phyloP scores from a whole-genome alignment of 2,329 filamentous ascomycete genomes.

The Ophiostoma tasmaniense region DNA sequence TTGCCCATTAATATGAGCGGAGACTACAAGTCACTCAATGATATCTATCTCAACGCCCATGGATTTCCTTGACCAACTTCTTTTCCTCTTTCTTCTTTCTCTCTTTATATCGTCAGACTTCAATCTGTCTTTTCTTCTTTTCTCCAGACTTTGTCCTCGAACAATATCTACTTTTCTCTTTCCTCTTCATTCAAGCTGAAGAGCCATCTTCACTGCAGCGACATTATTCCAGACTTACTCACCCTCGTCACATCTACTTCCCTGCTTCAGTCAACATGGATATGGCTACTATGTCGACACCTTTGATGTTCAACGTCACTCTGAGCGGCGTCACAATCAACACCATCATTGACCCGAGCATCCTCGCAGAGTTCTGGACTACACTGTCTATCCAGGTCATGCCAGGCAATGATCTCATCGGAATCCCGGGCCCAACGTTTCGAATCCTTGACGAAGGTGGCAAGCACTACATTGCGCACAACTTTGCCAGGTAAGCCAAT shows the following conservation, averaged over 20 bases:
- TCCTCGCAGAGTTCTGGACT: conserved; percentile 16
- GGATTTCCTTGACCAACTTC: no score
- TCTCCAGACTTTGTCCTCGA: no score
- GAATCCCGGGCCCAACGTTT: conserved; percentile 16
- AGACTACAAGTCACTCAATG: no score
- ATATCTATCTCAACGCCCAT: no score
- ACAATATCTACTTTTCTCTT: no score
- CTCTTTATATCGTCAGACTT: no score
- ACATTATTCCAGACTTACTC: neutral
- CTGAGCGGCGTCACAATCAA: conserved; percentile 13
- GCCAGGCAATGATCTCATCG: conserved; percentile 15
- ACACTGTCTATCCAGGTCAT: conserved; percentile 16
- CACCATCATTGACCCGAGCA: conserved; percentile 15
- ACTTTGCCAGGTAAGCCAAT: conserved; percentile 13
- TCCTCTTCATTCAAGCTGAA: neutral
- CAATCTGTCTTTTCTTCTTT: no score
- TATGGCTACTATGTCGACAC: neutral
- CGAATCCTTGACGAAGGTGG: conserved; percentile 18
- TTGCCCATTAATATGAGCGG: no score
- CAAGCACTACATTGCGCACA: conserved; percentile 17
- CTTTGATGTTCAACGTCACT: conserved; percentile 15
- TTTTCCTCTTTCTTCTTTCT: no score
- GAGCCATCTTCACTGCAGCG: neutral
- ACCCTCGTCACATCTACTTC: neutral
- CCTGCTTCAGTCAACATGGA: conserved; percentile 9